Conservation (phyloP, 306 rosid species). For the Dalbergia oliveri region DNA sequence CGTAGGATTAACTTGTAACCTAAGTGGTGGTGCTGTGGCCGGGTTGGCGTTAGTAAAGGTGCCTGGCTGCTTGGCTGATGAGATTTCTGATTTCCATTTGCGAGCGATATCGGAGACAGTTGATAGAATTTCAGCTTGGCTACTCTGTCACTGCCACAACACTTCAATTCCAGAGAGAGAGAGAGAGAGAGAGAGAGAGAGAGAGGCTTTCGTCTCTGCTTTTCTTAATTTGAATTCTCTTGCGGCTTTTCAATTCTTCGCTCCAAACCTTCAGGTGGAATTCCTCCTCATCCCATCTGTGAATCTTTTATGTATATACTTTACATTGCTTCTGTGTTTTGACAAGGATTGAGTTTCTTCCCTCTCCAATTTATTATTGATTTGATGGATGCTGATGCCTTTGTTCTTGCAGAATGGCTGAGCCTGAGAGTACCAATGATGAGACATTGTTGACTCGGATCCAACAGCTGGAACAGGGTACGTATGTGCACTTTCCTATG, state of each 20-base stretch:
- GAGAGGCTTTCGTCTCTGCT: not conserved
- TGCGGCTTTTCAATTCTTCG: not conserved
- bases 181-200: not conserved
- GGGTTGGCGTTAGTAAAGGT: no score
- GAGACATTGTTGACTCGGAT: slow-evolving; percentile 69
- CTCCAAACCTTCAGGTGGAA: slow-evolving; percentile 16
- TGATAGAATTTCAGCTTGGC: not conserved
- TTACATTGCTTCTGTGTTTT: slow-evolving; percentile 28
- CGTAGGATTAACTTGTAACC: not conserved
- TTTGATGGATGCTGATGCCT: not conserved
- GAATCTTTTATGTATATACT: slow-evolving; percentile 10
- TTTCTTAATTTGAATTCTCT: not conserved
- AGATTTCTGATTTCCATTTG: not conserved
- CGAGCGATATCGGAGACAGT: not conserved
- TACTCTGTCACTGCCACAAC: not conserved
- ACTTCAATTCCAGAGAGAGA: not conserved
- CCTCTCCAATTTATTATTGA: slow-evolving; percentile 1
- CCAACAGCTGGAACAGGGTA: slow-evolving; percentile 84
- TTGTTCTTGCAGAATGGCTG: slow-evolving; percentile 55
- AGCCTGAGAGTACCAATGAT: slow-evolving; percentile 49
- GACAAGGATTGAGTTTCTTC: slow-evolving; percentile 13
- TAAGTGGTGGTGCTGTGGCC: no score
- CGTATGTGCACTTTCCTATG: slow-evolving; percentile 14
- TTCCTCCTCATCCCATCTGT: not conserved
- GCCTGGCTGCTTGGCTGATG: no score